Percentiles rank a stretch among this genome's conserved stretches.
These are phyloP conservation scores for Rhynchosporium agropyri DNA, from an alignment of 2,329 filamentous ascomycete species.

Conservation along the genomic window DNA sequence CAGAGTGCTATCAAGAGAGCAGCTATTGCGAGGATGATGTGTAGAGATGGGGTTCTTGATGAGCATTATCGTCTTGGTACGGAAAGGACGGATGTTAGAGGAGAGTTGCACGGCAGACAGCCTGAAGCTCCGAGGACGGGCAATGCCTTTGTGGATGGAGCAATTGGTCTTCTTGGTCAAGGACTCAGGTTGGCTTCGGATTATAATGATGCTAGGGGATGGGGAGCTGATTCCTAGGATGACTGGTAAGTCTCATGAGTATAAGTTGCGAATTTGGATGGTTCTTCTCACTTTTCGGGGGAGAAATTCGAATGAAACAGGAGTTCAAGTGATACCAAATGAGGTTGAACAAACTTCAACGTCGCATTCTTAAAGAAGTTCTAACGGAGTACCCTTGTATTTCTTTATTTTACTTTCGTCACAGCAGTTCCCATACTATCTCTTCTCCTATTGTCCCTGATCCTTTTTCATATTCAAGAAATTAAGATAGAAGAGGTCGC, in stretches of 20 bases:
- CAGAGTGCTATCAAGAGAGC: slow-evolving; percentile 60
- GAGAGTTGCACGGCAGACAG: slow-evolving; percentile 19
- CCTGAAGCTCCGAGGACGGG: slow-evolving; percentile 40
- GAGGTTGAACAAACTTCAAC: no score
- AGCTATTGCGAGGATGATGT: slow-evolving; percentile 53
- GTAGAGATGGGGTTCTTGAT: slow-evolving; percentile 55
- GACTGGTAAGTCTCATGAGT: neutral
- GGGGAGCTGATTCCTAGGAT: slow-evolving; percentile 36
- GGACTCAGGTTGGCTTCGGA: slow-evolving; percentile 42
- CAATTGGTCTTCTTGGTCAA: slow-evolving; percentile 49
- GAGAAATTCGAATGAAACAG: no score
- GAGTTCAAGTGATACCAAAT: neutral
- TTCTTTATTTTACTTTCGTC: no score
- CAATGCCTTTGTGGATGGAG: slow-evolving; percentile 46
- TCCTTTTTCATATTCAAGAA: no score
- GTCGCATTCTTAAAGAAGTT: no score
- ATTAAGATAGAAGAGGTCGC: no score
- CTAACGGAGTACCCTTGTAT: no score
- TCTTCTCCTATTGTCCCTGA: no score
- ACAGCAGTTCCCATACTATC: no score
- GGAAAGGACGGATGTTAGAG: slow-evolving; percentile 41
- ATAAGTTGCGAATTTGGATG: neutral
- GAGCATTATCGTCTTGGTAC: slow-evolving; percentile 56
- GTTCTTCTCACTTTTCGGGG: no score
- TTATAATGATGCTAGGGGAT: slow-evolving; percentile 32